A percentile compares a stretch with the other conserved stretches of the same genome.
Evolutionary conservation across 2,329 filamentous ascomycete species (phyloP).

Genomic region (Phaeosphaeriaceae sp.): DNA sequence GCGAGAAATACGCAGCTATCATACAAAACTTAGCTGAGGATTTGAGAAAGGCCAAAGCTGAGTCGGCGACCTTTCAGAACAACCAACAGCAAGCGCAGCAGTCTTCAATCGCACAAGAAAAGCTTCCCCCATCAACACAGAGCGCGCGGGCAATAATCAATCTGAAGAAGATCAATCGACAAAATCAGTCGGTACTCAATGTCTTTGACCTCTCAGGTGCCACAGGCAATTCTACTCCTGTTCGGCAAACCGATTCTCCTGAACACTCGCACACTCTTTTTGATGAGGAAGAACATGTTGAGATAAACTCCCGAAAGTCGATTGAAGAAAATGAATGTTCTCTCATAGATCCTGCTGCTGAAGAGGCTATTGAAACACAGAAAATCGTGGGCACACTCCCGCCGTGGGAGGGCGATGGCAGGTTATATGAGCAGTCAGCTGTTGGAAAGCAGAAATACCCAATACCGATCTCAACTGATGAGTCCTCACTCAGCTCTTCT

Average conservation of each 20-base stretch:
- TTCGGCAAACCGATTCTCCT: too few species aligned
- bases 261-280: slow-evolving; percentile 7
- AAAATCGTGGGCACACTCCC: neutral
- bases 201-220: neutral
- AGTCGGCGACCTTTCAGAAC: neutral
- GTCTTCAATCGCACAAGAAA: neutral
- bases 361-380: slow-evolving; percentile 21
- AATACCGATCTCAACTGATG: neutral
- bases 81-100: neutral
- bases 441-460: neutral
- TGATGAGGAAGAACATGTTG: slow-evolving; percentile 6
- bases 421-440: too few species aligned
- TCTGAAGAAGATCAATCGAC: slow-evolving; percentile 30
- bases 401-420: neutral
- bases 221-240: too few species aligned
- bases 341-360: slow-evolving; percentile 6
- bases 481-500: neutral
- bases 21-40: neutral
- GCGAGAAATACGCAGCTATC: slow-evolving; percentile 13
- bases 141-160: slow-evolving; percentile 3
- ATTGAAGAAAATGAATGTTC: slow-evolving; percentile 9
- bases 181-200: slow-evolving; percentile 17
- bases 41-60: neutral
- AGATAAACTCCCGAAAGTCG: neutral
- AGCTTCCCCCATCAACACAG: neutral